Conservation (phyloP, 2,329 filamentous ascomycete species). For the Colletotrichum shisoi region DNA sequence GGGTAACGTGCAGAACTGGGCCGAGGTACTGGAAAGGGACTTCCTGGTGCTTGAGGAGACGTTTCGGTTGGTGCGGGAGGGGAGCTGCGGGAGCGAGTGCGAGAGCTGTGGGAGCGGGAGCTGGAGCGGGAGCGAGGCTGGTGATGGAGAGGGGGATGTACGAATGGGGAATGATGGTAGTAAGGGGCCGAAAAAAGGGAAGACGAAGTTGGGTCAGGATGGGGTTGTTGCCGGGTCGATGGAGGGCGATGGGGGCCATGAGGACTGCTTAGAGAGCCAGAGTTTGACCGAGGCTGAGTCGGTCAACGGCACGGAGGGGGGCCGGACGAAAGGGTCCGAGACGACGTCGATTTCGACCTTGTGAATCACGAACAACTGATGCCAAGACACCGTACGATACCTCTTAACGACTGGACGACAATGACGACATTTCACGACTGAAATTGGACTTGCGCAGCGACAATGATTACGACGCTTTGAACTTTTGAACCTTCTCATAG, state of each 20-base stretch:
- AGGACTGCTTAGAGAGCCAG: conserved; percentile 50
- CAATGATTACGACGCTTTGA: conserved; percentile 7
- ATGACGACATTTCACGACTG: conserved; percentile 22
- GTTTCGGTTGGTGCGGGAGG: conserved; percentile 60
- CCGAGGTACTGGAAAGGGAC: conserved; percentile 77
- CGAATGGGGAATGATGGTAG: conserved; percentile 31
- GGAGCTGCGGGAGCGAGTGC: conserved; percentile 43
- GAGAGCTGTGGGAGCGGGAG: conserved; percentile 45
- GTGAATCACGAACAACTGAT: not conserved
- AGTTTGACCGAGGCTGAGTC: conserved; percentile 51
- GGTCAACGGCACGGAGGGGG: conserved; percentile 46
- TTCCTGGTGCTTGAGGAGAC: conserved; percentile 72
- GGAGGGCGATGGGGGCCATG: conserved; percentile 37
- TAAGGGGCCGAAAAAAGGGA: conserved; percentile 41
- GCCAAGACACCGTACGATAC: conserved; percentile 41
- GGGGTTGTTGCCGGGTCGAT: conserved; percentile 34
- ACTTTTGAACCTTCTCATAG: conserved; percentile 8
- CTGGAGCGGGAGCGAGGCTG: conserved; percentile 41
- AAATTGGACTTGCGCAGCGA: conserved; percentile 8
- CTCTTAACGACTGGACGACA: conserved; percentile 26
- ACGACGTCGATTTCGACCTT: conserved; percentile 50
- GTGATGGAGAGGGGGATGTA: conserved; percentile 30
- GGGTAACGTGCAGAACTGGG: conserved; percentile 86
- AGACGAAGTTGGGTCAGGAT: conserved; percentile 34
- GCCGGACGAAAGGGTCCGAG: conserved; percentile 49